Evolutionary conservation across 148 eudicot species (phyloP).

Genomic region (Camellia japonica): DNA sequence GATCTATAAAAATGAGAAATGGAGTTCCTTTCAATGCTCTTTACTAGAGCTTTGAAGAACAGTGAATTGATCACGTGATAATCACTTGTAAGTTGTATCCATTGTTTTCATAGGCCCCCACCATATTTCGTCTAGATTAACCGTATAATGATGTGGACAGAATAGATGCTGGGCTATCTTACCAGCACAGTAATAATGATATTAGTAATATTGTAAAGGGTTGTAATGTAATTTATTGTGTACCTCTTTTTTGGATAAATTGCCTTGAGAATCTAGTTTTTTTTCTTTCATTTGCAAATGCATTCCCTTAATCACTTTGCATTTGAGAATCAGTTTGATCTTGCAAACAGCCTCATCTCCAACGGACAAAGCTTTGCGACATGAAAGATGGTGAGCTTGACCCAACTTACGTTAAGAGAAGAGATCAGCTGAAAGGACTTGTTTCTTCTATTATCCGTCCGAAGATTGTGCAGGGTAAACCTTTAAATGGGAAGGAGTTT

Average conservation of each 20-base stretch:
- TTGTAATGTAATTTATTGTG: neutral
- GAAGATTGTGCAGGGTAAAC: slow-evolving; percentile 90
- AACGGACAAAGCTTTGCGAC: slow-evolving; percentile 92
- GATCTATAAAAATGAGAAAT: too few species aligned
- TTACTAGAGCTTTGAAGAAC: too few species aligned
- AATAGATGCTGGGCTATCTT: neutral
- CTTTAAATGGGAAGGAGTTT: slow-evolving; percentile 82
- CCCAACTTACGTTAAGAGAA: slow-evolving; percentile 65
- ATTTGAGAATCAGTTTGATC: slow-evolving; percentile 16
- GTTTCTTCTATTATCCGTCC: slow-evolving; percentile 74
- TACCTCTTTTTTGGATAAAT: neutral
- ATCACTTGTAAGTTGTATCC: too few species aligned
- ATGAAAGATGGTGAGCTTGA: slow-evolving; percentile 91
- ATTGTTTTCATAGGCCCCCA: too few species aligned
- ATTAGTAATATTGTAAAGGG: too few species aligned
- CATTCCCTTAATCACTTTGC: slow-evolving; percentile 1
- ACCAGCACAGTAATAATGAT: neutral
- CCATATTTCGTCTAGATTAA: neutral
- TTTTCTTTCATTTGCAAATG: neutral
- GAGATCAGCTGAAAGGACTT: slow-evolving; percentile 73
- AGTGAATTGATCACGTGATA: too few species aligned
- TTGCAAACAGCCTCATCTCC: slow-evolving; percentile 89
- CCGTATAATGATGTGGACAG: neutral
- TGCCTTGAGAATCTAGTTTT: neutral
- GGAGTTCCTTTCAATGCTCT: too few species aligned